These are phyloP conservation scores for Bryoglossum gracile DNA, from an alignment of 495 filamentous ascomycete species.

Conservation along the genomic window DNA sequence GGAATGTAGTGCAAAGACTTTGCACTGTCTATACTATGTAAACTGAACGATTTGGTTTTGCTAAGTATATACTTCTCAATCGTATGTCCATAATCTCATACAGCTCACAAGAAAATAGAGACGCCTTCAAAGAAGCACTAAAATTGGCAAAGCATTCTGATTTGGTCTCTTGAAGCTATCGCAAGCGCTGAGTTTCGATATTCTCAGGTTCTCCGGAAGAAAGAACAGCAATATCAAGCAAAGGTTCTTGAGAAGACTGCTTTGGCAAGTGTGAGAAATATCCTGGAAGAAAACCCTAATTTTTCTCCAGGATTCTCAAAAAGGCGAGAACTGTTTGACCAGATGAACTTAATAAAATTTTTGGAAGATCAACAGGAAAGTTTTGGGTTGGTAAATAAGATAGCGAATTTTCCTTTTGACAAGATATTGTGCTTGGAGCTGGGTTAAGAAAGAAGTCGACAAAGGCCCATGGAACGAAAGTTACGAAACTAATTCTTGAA, in stretches of 20 bases:
- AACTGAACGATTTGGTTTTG: too few relatives aligned
- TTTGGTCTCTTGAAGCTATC: neutral
- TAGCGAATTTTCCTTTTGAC: neutral
- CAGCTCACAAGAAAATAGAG: too few relatives aligned
- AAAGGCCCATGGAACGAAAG: neutral
- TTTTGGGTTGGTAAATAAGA: too few relatives aligned
- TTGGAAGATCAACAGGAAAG: too few relatives aligned
- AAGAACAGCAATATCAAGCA: too few relatives aligned
- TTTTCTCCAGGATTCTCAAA: neutral
- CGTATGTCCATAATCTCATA: too few relatives aligned
- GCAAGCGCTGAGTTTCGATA: neutral
- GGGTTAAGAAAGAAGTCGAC: neutral
- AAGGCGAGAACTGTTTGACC: neutral
- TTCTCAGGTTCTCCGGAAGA: too few relatives aligned
- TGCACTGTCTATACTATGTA: too few relatives aligned
- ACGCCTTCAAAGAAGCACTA: neutral
- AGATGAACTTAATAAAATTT: too few relatives aligned
- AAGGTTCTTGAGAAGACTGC: neutral
- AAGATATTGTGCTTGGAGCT: neutral
- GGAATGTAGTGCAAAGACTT: too few relatives aligned
- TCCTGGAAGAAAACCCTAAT: neutral
- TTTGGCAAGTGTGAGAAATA: neutral
- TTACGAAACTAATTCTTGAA: neutral
- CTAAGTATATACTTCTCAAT: too few relatives aligned
- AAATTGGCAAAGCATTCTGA: neutral